These are phyloP conservation scores for Byssoonygena ceratinophila DNA, from an alignment of 2,329 filamentous ascomycete genomes.

Conservation along the genomic window DNA sequence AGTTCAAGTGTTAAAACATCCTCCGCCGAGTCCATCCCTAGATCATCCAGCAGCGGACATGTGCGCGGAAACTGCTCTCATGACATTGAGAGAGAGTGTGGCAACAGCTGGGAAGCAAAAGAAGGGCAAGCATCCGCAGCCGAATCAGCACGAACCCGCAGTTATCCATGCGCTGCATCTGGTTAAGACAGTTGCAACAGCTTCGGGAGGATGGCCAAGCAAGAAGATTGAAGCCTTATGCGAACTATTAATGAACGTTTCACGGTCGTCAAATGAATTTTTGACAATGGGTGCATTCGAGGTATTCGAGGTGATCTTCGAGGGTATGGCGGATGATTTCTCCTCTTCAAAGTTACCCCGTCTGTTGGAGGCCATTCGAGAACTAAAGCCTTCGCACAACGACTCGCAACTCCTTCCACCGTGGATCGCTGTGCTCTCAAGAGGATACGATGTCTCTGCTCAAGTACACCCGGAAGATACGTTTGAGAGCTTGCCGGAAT, in stretches of 20 bases:
- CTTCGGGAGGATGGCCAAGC: slow-evolving; percentile 89
- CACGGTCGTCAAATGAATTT: slow-evolving; percentile 83
- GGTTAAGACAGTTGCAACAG: slow-evolving; percentile 76
- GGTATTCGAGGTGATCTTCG: slow-evolving; percentile 94
- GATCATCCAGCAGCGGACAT: slow-evolving; percentile 94
- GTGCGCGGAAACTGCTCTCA: slow-evolving; percentile 83
- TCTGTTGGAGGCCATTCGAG: slow-evolving; percentile 80
- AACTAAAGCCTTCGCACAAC: slow-evolving; percentile 81
- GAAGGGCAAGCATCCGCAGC: slow-evolving; percentile 43
- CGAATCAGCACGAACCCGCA: slow-evolving; percentile 60
- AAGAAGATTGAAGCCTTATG: slow-evolving; percentile 89
- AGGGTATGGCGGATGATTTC: slow-evolving; percentile 76
- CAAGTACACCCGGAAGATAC: slow-evolving; percentile 83
- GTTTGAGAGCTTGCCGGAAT: slow-evolving; percentile 74
- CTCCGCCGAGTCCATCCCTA: slow-evolving; percentile 79
- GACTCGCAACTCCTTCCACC: slow-evolving; percentile 90
- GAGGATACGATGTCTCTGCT: slow-evolving; percentile 87
- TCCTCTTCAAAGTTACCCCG: slow-evolving; percentile 82
- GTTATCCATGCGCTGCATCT: slow-evolving; percentile 88
- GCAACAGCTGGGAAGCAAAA: slow-evolving; percentile 58
- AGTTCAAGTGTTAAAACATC: slow-evolving; percentile 67
- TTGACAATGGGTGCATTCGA: slow-evolving; percentile 95
- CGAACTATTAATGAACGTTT: slow-evolving; percentile 78
- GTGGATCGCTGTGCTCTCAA: slow-evolving; percentile 90
- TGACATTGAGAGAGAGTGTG: slow-evolving; percentile 61